phyloP scores from a whole-genome alignment of 805 yeast species.

The Candida nitratophila region DNA sequence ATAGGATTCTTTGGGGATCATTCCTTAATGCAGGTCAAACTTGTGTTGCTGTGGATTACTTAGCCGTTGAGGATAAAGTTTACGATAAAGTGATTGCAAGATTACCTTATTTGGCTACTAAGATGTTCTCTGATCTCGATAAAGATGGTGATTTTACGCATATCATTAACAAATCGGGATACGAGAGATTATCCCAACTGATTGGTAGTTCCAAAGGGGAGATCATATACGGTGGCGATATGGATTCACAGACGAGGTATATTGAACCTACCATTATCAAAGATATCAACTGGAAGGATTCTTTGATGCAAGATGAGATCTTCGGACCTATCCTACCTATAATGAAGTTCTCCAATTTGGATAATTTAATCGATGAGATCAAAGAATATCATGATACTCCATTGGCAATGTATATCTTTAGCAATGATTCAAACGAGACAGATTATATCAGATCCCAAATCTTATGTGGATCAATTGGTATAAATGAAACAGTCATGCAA shows the following conservation, averaged over 20 bases:
- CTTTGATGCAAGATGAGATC: slow-evolving; percentile 66
- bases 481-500: slow-evolving; percentile 70
- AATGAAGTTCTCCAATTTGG: slow-evolving; percentile 38
- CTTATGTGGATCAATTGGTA: slow-evolving; percentile 64
- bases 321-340: slow-evolving; percentile 87
- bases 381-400: slow-evolving; percentile 60
- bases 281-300: slow-evolving; percentile 57
- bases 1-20: slow-evolving; percentile 72
- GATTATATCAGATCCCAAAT: slow-evolving; percentile 41
- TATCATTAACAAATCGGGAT: slow-evolving; percentile 50
- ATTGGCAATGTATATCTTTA: slow-evolving; percentile 69
- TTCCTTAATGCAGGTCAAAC: slow-evolving; percentile 83
- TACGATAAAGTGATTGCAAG: slow-evolving; percentile 40
- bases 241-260: slow-evolving; percentile 32
- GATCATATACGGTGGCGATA: slow-evolving; percentile 37
- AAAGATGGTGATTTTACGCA: slow-evolving; percentile 45
- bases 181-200: slow-evolving; percentile 34
- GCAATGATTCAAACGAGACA: slow-evolving; percentile 40
- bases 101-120: slow-evolving; percentile 27
- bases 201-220: slow-evolving; percentile 46
- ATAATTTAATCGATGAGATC: slow-evolving; percentile 36
- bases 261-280: slow-evolving; percentile 71
- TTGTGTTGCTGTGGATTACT: slow-evolving; percentile 84
- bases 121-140: slow-evolving; percentile 37
- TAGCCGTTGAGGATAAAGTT: slow-evolving; percentile 54